phyloP scores from a whole-genome alignment of 2,329 filamentous ascomycete genomes.

The Colletotrichum echinochloae region DNA sequence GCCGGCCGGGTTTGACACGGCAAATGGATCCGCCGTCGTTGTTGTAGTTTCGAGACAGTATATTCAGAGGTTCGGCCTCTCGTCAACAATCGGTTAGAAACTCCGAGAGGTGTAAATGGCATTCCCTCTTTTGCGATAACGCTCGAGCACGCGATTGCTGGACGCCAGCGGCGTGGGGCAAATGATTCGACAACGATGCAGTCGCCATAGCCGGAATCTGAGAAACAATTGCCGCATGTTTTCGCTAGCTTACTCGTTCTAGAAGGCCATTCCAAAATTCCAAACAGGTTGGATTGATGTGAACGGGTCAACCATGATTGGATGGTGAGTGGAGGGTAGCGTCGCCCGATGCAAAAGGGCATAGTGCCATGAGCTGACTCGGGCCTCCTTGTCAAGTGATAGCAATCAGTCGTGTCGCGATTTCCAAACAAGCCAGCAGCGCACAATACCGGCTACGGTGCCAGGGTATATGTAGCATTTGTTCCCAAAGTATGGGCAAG shows the following conservation, averaged over 20 bases:
- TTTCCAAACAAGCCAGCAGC: conserved; percentile 6
- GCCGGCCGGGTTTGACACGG: neutral
- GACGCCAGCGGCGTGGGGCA: neutral
- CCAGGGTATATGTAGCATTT: neutral
- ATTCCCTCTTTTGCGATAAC: conserved; percentile 2
- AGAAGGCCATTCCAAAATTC: conserved; percentile 17
- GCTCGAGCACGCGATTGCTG: conserved; percentile 18
- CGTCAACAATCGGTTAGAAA: conserved; percentile 15
- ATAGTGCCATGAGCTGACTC: conserved; percentile 27
- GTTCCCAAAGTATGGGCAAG: neutral
- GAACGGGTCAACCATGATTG: conserved; percentile 4
- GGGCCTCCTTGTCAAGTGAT: neutral
- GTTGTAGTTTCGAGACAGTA: neutral
- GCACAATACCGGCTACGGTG: neutral
- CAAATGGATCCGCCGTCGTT: neutral
- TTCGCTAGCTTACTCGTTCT: conserved; percentile 12
- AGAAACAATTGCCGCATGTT: conserved; percentile 20
- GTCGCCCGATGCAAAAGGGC: neutral
- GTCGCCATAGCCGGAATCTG: conserved; percentile 8
- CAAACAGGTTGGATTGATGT: neutral
- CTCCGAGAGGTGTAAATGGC: conserved; percentile 5
- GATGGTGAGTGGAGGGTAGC: conserved; percentile 16
- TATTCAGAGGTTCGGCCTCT: neutral
- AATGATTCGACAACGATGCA: neutral
- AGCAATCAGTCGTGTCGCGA: neutral